A percentile compares a stretch with the other conserved stretches of the same genome.
These are phyloP conservation scores for Circinella minor DNA, from an alignment of 371 early-diverging fungal species.

Conservation along the genomic window DNA sequence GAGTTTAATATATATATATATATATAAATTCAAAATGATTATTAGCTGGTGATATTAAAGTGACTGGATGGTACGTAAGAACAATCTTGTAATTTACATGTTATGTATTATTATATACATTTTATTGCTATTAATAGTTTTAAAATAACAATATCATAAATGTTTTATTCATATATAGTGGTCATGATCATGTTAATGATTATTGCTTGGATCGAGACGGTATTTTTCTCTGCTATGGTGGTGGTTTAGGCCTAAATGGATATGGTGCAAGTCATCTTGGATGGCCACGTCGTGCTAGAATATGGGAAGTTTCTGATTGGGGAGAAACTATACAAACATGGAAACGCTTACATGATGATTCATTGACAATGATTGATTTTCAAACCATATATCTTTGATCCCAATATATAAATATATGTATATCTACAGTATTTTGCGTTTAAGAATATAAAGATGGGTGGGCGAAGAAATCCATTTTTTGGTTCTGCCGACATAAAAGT, in stretches of 20 bases:
- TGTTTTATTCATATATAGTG: conserved; percentile 23
- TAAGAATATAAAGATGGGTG: no score
- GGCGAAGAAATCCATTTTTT: no score
- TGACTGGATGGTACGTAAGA: not conserved
- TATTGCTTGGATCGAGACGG: conserved; percentile 52
- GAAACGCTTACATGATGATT: conserved; percentile 49
- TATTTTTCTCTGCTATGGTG: conserved; percentile 55
- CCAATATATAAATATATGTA: not conserved
- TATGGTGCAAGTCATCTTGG: conserved; percentile 54
- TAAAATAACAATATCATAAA: not conserved
- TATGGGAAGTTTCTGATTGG: conserved; percentile 41
- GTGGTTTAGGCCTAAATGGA: conserved; percentile 56
- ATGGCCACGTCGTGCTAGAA: conserved; percentile 52
- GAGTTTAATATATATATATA: not conserved
- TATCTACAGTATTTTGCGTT: no score
- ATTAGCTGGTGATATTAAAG: conserved; percentile 4
- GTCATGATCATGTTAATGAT: conserved; percentile 60
- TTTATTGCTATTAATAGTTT: not conserved
- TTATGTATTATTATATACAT: not conserved
- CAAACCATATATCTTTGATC: conserved; percentile 43
- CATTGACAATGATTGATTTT: conserved; percentile 42
- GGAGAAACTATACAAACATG: conserved; percentile 52
- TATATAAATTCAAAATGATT: not conserved
- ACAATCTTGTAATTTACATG: not conserved
- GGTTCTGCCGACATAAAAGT: no score